Evolutionary conservation across 2,329 filamentous ascomycete genomes (phyloP), one percentile per base, ranked within the genome.

Genomic region (Epichloe hybrida): DNA sequence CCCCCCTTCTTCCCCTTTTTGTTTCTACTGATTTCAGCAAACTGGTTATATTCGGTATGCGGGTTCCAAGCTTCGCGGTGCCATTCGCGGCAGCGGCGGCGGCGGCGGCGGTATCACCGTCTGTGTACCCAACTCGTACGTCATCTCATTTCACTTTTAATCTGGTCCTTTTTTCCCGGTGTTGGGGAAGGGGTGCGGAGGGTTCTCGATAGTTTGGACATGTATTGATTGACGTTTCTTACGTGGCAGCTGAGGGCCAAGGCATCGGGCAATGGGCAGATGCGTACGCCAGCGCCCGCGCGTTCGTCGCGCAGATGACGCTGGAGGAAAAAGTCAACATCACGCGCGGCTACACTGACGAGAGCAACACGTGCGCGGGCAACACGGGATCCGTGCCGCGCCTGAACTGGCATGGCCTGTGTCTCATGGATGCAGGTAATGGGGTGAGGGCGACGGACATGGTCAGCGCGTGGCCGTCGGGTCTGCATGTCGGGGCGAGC

Each of bases 251-350:
- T 2, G 36, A 54, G 5, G 62, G 63, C 4, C 61, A 62, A 46
- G 66, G 65, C 5, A 48, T 54, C 3, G 70, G 67, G 1, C 52
- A 51, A 31, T 86, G 82, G 82, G 68, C 69, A 7, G 67, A 69
- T 27, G 79, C 81, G 41, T 84, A 83, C 58, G 64, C 65, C 42
- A 78, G 75, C 54, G 81, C 82, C 2, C 69, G 72, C 36, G 61
- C 66, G 1, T 64, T 86, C 2, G 81, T 84, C 9, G 66, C 67
- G 31, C 73, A 77, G 48, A 77, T 86, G 75, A 85, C 81, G 0
- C 63, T 85, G 2, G 80, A 81, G 12, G 82, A 86, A 59, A 84
- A 81, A 60, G 79, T 67, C 36, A 74, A 75, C 53, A 62, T 74
- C 5, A 75, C 72, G 1, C 62, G 68, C n/a, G 72, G 72, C 40